Evolutionary conservation across 345 rosid genomes (phyloP), one percentile per base, ranked within the genome.

Genomic region (Gossypium raimondii): DNA sequence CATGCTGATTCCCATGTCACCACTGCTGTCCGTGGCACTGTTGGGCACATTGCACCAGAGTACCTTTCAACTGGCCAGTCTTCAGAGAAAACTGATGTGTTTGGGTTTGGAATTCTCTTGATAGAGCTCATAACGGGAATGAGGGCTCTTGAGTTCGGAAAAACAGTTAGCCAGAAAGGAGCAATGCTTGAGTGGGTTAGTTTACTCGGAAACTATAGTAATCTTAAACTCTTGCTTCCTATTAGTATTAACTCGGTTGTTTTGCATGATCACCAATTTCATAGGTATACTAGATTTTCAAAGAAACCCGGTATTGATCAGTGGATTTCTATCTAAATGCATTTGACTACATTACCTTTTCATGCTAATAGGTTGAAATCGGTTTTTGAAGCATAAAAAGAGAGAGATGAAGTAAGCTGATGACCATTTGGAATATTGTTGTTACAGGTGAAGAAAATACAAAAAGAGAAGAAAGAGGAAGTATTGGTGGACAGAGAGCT

Each of bases 61-160:
- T 94, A 94, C 76, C 97, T 94, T 79, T 92, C 97, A 11, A 94
- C 98, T 1, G 98, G 98, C 11, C 98, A 92, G 81, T 94, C 98
- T 25, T 94, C 98, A 12, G 98, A 93, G 81, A 93, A 93, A 75
- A 93, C 97, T 9, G 98, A 93, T 77, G 98, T 92, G 55, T 94
- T 92, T 82, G 97, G 98, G 69, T 94, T 94, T 7, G 98, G 97
- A 78, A 90, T 94, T 81, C 94, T 94, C 66, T 78, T 94, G 84
- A 74, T 94, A 67, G 98, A 94, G 83, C 94, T 94, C 62, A 92
- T 94, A 9, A 94, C 98, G 22, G 97, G 98, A 16, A 90, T 88
- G 93, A 87, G 97, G 82, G 97, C 97, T 53, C 91, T 94, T 0
- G 97, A 94, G 87, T 89, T 90, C 73, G 97, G 97, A 24, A 94